A percentile compares a stretch with the other conserved stretches of the same genome.
phyloP scores from a whole-genome alignment of 2,329 filamentous ascomycete species.

The Aureobasidium namibiae region DNA sequence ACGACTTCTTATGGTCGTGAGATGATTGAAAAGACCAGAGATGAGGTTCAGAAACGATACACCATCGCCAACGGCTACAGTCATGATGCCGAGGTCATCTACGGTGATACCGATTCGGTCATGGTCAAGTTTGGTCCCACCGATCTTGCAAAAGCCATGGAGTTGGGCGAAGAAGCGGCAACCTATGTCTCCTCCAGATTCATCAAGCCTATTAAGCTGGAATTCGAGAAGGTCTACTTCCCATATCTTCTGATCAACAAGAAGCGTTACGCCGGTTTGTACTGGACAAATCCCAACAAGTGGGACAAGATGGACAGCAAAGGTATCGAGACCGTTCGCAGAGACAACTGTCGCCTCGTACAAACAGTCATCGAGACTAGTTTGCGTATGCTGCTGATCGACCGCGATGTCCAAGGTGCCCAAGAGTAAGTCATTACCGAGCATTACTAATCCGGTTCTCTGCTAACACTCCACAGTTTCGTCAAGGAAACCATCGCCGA shows the following conservation, averaged over 20 bases:
- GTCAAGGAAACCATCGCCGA: slow-evolving; percentile 95
- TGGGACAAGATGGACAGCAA: slow-evolving; percentile 99
- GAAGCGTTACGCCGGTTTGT: slow-evolving; percentile 96
- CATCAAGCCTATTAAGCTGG: slow-evolving; percentile 92
- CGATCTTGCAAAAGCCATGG: slow-evolving; percentile 84
- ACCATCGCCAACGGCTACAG: slow-evolving; percentile 89
- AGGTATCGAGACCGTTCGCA: slow-evolving; percentile 93
- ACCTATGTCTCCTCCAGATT: slow-evolving; percentile 86
- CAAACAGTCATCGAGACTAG: slow-evolving; percentile 98
- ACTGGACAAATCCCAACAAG: slow-evolving; percentile 90
- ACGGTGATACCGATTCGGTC: slow-evolving; percentile 97
- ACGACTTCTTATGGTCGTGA: slow-evolving; percentile 95
- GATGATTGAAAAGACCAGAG: slow-evolving; percentile 98
- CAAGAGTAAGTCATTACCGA: slow-evolving; percentile 63
- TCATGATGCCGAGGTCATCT: slow-evolving; percentile 93
- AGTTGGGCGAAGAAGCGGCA: slow-evolving; percentile 86
- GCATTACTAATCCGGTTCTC: not conserved
- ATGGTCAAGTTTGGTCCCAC: slow-evolving; percentile 98
- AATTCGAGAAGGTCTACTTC: slow-evolving; percentile 99
- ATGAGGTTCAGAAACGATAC: slow-evolving; percentile 86
- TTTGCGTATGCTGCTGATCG: slow-evolving; percentile 88
- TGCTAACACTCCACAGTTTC: slow-evolving; percentile 54
- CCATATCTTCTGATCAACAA: slow-evolving; percentile 99
- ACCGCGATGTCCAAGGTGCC: slow-evolving; percentile 79
- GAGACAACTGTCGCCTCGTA: slow-evolving; percentile 92